Percentiles rank a stretch among this genome's conserved stretches.
phyloP scores from a whole-genome alignment of 2,329 filamentous ascomycete genomes.

The Aspergillus awamori region DNA sequence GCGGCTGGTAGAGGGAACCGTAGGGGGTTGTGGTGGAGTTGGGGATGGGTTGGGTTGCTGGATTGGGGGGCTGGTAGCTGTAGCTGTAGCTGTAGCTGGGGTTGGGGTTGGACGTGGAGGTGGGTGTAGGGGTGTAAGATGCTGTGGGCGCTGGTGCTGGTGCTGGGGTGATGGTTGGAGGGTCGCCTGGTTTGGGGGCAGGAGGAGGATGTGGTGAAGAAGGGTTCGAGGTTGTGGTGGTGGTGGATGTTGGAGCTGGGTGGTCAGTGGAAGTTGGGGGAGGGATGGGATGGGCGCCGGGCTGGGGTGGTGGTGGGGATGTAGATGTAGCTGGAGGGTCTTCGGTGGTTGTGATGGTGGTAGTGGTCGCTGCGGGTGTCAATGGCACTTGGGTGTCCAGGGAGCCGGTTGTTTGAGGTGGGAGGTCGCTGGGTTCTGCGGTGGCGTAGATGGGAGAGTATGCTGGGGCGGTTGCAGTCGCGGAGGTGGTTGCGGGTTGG shows the following conservation, averaged over 20 bases:
- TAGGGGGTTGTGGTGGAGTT: conserved; percentile 33
- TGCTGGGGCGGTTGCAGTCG: conserved; percentile 36
- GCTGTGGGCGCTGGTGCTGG: conserved; percentile 36
- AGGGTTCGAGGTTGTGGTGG: conserved; percentile 13
- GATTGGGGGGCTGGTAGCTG: background rate
- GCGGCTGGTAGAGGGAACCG: conserved; percentile 29
- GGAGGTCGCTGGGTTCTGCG: conserved; percentile 16
- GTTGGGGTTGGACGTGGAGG: conserved; percentile 16
- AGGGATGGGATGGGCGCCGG: conserved; percentile 34
- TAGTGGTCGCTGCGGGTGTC: conserved; percentile 32
- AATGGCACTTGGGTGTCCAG: conserved; percentile 15
- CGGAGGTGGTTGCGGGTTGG: conserved; percentile 10
- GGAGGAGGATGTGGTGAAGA: conserved; percentile 17
- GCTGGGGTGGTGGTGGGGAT: conserved; percentile 45
- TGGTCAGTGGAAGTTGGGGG: conserved; percentile 6
- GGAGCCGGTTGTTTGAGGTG: conserved; percentile 26
- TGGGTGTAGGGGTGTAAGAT: conserved; percentile 11
- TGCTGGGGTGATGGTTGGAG: conserved; percentile 10
- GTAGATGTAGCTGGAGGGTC: conserved; percentile 1
- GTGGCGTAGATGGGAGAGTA: conserved; percentile 36
- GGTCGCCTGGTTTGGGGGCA: conserved; percentile 20
- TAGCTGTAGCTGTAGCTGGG: conserved; percentile 27
- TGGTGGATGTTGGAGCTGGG: conserved; percentile 11
- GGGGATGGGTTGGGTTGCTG: conserved; percentile 9
- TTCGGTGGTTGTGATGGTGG: conserved; percentile 28